These are phyloP conservation scores for Isoetes engelmannii DNA, from an alignment of 83 land plant genomes.

Conservation along the genomic window DNA sequence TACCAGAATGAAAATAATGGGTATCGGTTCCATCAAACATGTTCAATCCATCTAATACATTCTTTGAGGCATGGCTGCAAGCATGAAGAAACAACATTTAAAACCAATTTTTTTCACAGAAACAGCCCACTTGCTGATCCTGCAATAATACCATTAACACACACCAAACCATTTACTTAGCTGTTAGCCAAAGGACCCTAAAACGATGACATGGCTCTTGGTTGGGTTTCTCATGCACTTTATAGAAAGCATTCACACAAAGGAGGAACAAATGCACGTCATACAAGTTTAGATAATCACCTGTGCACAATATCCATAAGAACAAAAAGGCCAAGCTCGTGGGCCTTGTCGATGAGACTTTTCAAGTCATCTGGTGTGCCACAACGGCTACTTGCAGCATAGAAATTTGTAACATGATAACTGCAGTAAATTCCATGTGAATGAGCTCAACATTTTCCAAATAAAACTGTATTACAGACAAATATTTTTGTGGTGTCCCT, in stretches of 20 bases:
- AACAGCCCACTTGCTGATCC: not conserved
- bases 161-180: not conserved
- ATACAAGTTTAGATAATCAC: conserved; percentile 23
- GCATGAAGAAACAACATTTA: not conserved
- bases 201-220: too few relatives aligned
- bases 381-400: conserved; percentile 87
- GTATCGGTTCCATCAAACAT: conserved; percentile 94
- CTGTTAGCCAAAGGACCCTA: too few relatives aligned
- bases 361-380: conserved; percentile 93
- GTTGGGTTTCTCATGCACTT: too few relatives aligned
- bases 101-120: not conserved
- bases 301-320: conserved; percentile 96
- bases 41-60: conserved; percentile 79
- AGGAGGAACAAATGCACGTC: not conserved
- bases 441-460: too few relatives aligned
- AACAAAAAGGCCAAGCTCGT: conserved; percentile 76
- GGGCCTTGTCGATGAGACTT: conserved; percentile 84
- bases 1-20: conserved; percentile 82
- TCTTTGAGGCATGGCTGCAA: conserved; percentile 86
- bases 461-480: too few relatives aligned
- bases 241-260: not conserved
- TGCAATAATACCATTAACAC: not conserved
- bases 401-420: conserved; percentile 87
- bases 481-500: too few relatives aligned
- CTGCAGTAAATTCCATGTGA: conserved; percentile 25